phyloP scores from a whole-genome alignment of 2,329 filamentous ascomycete species.

The Diaporthe eres region DNA sequence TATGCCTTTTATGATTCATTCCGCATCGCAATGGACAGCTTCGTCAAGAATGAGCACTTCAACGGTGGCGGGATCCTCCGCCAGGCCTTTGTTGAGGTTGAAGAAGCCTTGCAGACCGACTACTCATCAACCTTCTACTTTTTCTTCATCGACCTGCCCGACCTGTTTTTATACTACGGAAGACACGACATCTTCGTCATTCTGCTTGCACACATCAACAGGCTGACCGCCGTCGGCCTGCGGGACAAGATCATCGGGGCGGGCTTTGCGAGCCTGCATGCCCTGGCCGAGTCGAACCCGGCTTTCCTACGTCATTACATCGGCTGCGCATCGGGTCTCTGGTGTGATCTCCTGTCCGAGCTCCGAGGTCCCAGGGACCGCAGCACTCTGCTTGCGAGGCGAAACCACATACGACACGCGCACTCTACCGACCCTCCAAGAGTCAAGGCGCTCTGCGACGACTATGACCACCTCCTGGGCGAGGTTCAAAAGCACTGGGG shows the following conservation, averaged over 20 bases:
- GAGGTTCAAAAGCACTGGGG: slow-evolving; percentile 38
- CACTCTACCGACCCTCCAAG: slow-evolving; percentile 12
- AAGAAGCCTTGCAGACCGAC: slow-evolving; percentile 43
- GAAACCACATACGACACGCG: slow-evolving; percentile 42
- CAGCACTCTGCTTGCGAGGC: slow-evolving; percentile 42
- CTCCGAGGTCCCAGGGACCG: slow-evolving; percentile 40
- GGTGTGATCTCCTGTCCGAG: slow-evolving; percentile 42
- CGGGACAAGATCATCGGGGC: slow-evolving; percentile 40
- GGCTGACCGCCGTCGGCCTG: slow-evolving; percentile 40
- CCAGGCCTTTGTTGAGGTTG: slow-evolving; percentile 43
- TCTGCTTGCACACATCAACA: slow-evolving; percentile 42
- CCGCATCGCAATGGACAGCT: slow-evolving; percentile 42
- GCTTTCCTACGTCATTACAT: slow-evolving; percentile 40
- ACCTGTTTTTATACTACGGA: slow-evolving; percentile 41
- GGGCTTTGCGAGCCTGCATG: slow-evolving; percentile 41
- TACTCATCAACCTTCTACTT: slow-evolving; percentile 43
- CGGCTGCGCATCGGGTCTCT: slow-evolving; percentile 42
- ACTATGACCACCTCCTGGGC: slow-evolving; percentile 40
- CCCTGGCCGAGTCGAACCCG: slow-evolving; percentile 40
- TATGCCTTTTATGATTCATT: slow-evolving; percentile 43
- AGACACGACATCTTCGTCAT: slow-evolving; percentile 43
- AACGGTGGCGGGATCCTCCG: slow-evolving; percentile 42
- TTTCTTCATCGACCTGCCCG: slow-evolving; percentile 43
- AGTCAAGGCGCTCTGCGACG: slow-evolving; percentile 35
- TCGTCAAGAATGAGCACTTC: slow-evolving; percentile 41